phyloP scores from a whole-genome alignment of 495 filamentous ascomycete species.

The Penicillium cataractarum region DNA sequence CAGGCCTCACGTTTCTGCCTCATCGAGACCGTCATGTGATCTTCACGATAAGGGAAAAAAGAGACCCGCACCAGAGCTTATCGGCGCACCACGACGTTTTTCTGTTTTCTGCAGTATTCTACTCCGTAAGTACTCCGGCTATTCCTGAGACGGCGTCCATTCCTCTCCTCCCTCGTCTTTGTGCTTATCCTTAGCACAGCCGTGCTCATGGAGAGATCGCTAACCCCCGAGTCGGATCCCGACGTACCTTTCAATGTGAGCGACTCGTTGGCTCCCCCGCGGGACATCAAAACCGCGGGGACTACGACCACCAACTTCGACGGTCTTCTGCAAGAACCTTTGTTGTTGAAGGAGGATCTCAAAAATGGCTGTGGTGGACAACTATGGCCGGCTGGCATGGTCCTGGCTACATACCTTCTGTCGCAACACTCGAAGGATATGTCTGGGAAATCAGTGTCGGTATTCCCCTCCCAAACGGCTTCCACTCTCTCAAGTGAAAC shows the following conservation, averaged over 20 bases:
- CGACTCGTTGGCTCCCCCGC: slow-evolving; percentile 69
- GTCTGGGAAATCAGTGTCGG: slow-evolving; percentile 72
- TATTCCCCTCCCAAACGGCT: slow-evolving; percentile 24
- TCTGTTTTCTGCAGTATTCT: not conserved
- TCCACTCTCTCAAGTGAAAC: not conserved
- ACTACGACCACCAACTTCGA: slow-evolving; percentile 70
- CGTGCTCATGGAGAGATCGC: slow-evolving; percentile 19
- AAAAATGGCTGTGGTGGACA: slow-evolving; percentile 87
- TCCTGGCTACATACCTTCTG: slow-evolving; percentile 82
- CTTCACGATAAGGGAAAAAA: slow-evolving; percentile 4
- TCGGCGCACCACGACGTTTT: slow-evolving; percentile 2
- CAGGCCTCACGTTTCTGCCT: not conserved
- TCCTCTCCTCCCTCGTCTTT: too few relatives aligned
- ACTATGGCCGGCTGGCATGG: slow-evolving; percentile 92
- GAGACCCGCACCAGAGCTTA: slow-evolving; percentile 4
- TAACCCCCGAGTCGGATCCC: slow-evolving; percentile 29
- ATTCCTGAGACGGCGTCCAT: too few relatives aligned
- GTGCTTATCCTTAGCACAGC: too few relatives aligned
- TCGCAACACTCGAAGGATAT: slow-evolving; percentile 64
- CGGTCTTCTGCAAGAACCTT: slow-evolving; percentile 67
- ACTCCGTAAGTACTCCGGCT: not conserved
- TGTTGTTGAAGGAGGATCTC: slow-evolving; percentile 82
- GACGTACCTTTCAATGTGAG: slow-evolving; percentile 50
- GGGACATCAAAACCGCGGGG: slow-evolving; percentile 63
- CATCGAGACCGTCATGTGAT: slow-evolving; percentile 1